Evolutionary conservation across 805 yeast genomes (phyloP), one percentile per base, ranked within the genome.

Genomic region (Saturnispora serradocipensis): DNA sequence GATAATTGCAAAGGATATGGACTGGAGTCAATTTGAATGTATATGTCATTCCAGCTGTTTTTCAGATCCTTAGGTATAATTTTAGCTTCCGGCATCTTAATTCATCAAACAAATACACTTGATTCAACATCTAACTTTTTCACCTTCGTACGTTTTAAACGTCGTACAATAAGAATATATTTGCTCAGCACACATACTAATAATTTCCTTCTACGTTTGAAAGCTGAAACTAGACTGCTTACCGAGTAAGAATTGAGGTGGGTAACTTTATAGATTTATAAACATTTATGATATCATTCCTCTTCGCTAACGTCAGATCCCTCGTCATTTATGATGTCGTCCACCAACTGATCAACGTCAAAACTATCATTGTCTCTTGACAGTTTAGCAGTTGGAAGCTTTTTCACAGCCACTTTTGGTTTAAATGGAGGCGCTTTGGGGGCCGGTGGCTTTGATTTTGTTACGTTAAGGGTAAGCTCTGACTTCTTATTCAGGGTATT

Each of bases 1-100:
- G 69, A 65, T 1, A 66, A 59, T 46, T 62, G 66, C 43, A 66
- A 54, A 25, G 68, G 66, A 27, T 60, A 61, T 1, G 59, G 51
- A 24, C 34, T 47, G 18, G 49, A 50, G 27, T 50, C 46, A 15
- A 46, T 49, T 22, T 48, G 50, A 22, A 48, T 39, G 30, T 47
- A 39, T 11, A 40, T 30, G 3, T 18, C 38, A 20, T 47, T 39
- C 50, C 40, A 39, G 13, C 45, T 39, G 7, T 20, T 24, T 20
- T 20, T 13, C 25, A 47, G 13, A 5, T 47, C 32, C 20, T 35
- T 43, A 8, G 25, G 45, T 11, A 18, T 38, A 13, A 16, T 18
- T 20, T 28, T 39, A 35, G 15, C 35, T 15, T 15, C 40, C 10
- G 25, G 18, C 39, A 10, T n/a, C 39, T 28, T 27, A 27, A 39